Conservation (phyloP, 202 grass and related monocot species). For the Schoenoplectus triqueter region DNA sequence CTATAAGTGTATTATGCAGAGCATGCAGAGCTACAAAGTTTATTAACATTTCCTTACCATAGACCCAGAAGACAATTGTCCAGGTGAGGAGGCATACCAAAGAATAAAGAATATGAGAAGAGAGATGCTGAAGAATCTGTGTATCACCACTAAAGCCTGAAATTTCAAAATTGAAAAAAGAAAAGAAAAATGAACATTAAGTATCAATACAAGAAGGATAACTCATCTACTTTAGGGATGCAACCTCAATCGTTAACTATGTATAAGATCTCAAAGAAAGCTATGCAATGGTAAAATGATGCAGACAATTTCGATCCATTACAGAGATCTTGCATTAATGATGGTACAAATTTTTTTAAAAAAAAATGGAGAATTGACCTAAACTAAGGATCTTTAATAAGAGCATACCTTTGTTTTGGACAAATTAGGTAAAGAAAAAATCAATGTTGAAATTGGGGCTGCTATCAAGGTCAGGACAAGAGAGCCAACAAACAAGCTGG, state of each 20-base stretch:
- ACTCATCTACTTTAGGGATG: no score
- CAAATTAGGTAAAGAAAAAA: slow-evolving; percentile 83
- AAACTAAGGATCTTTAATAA: no score
- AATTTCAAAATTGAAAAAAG: slow-evolving; percentile 41
- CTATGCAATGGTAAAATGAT: no score
- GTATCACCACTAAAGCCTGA: slow-evolving; percentile 91
- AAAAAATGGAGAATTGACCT: background rate
- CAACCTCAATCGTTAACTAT: no score
- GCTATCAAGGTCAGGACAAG: slow-evolving; percentile 81
- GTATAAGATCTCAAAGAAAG: no score
- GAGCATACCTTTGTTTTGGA: slow-evolving; percentile 69
- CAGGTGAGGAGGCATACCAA: slow-evolving; percentile 71
- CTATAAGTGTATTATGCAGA: no score
- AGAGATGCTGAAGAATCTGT: slow-evolving; percentile 89
- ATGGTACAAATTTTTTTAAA: no score
- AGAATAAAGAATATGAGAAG: slow-evolving; percentile 86
- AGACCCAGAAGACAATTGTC: slow-evolving; percentile 14
- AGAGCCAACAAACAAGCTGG: slow-evolving; percentile 78
- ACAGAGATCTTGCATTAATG: no score
- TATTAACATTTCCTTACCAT: slow-evolving; percentile 41
- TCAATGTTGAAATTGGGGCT: slow-evolving; percentile 75
- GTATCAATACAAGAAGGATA: no score
- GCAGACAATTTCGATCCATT: no score
- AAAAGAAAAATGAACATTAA: background rate
- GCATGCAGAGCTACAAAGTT: no score